These are phyloP conservation scores for Mycena citricolor DNA, from an alignment of 1,284 basidiomycete species.

Conservation along the genomic window DNA sequence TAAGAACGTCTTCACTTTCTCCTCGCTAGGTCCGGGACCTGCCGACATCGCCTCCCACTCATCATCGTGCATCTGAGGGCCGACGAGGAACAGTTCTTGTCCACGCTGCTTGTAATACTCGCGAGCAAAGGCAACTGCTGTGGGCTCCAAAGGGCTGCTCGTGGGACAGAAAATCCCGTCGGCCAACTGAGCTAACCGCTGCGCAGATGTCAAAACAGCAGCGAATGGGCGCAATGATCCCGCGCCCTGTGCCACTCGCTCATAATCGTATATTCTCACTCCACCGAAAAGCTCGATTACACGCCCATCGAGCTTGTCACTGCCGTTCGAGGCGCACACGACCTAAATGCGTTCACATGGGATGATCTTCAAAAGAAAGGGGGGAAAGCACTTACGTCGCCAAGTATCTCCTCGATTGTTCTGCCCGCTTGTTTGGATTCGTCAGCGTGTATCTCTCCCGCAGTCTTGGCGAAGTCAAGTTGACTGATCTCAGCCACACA, in stretches of 20 bases:
- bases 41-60: neutral
- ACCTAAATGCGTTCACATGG: too few relatives aligned
- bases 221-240: neutral
- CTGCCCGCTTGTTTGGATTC: constrained; percentile 2
- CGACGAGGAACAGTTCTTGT: constrained; percentile 16
- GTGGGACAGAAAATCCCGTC: constrained; percentile 9
- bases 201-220: neutral
- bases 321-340: constrained; percentile 6
- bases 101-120: constrained; percentile 5
- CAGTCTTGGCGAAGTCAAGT: constrained; percentile 7
- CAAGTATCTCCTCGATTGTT: constrained; percentile 4
- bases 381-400: neutral
- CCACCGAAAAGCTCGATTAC: constrained; percentile 2
- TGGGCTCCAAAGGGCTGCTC: constrained; percentile 4
- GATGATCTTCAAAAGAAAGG: neutral
- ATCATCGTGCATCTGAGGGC: constrained; percentile 9
- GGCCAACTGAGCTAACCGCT: constrained; percentile 4
- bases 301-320: constrained; percentile 3
- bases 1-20: constrained; percentile 5
- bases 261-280: constrained; percentile 17
- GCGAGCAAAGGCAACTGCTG: constrained; percentile 2
- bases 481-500: neutral
- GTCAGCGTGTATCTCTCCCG: constrained; percentile 7
- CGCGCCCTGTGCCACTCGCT: constrained; percentile 1
- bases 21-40: neutral